A percentile compares a stretch with the other conserved stretches of the same genome.
Conservation (phyloP, 1,284 basidiomycete species). For the Lentinula novae-zelandiae region DNA sequence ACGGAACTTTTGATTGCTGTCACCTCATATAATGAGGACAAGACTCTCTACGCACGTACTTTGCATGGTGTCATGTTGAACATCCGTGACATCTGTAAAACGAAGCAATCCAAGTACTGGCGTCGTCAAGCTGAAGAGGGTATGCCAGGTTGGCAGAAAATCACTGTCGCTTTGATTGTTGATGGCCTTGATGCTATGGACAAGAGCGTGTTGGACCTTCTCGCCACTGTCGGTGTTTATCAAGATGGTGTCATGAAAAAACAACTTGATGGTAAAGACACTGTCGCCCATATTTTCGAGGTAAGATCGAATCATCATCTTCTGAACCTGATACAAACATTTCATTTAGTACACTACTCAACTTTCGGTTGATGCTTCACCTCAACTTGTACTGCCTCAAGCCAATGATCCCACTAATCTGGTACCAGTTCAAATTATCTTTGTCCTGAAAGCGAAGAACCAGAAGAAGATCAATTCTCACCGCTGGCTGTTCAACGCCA, state of each 20-base stretch:
- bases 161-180: conserved; percentile 88
- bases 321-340: conserved; percentile 11
- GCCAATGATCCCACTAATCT: conserved; percentile 87
- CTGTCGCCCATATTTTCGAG: conserved; percentile 90
- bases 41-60: conserved; percentile 89
- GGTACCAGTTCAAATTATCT: conserved; percentile 94
- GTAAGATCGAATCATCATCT: conserved; percentile 29
- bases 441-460: conserved; percentile 95
- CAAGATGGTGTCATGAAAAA: conserved; percentile 98
- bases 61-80: conserved; percentile 97
- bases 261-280: conserved; percentile 88
- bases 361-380: conserved; percentile 86
- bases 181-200: conserved; percentile 97
- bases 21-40: conserved; percentile 91
- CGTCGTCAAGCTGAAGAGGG: conserved; percentile 82
- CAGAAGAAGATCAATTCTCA: conserved; percentile 98
- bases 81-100: conserved; percentile 97
- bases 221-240: conserved; percentile 87
- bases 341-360: conserved; percentile 77
- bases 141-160: conserved; percentile 87
- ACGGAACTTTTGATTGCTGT: conserved; percentile 94
- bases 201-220: conserved; percentile 86
- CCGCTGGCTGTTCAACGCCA: conserved; percentile 97
- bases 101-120: conserved; percentile 95
- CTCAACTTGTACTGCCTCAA: conserved; percentile 87